Conservation (phyloP, 2,329 filamentous ascomycete species). For the Pseudocercospora macadamiae region DNA sequence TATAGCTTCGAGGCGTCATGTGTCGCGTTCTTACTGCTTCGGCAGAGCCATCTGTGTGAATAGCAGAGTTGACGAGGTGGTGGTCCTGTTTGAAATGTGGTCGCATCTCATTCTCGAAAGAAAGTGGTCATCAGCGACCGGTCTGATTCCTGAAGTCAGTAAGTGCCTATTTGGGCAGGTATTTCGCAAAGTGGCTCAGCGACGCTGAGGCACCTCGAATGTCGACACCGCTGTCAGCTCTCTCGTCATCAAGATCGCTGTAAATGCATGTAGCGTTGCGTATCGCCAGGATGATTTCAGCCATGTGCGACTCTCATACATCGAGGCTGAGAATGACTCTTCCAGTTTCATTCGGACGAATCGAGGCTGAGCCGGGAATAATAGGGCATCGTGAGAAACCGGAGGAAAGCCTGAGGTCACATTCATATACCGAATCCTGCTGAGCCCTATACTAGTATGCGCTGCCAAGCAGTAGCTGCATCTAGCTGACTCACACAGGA, state of each 20-base stretch:
- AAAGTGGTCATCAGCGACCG: background rate
- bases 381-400: background rate
- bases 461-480: background rate
- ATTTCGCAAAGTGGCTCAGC: background rate
- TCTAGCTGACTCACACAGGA: background rate
- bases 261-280: too few relatives aligned
- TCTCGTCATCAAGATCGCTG: background rate
- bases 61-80: too few relatives aligned
- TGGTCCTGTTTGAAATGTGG: too few relatives aligned
- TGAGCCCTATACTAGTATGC: background rate
- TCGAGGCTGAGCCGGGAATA: background rate
- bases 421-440: background rate
- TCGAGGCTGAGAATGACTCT: background rate
- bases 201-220: background rate
- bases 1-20: too few relatives aligned
- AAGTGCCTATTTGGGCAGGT: background rate
- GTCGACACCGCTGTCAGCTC: background rate
- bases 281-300: too few relatives aligned
- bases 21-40: too few relatives aligned
- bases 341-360: background rate
- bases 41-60: too few relatives aligned
- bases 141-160: background rate
- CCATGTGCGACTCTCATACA: background rate
- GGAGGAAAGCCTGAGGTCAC: background rate
- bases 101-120: too few relatives aligned